Evolutionary conservation across 495 filamentous ascomycete species (phyloP), one percentile per base, ranked within the genome.

Genomic region (Hypoxylon cercidicola): DNA sequence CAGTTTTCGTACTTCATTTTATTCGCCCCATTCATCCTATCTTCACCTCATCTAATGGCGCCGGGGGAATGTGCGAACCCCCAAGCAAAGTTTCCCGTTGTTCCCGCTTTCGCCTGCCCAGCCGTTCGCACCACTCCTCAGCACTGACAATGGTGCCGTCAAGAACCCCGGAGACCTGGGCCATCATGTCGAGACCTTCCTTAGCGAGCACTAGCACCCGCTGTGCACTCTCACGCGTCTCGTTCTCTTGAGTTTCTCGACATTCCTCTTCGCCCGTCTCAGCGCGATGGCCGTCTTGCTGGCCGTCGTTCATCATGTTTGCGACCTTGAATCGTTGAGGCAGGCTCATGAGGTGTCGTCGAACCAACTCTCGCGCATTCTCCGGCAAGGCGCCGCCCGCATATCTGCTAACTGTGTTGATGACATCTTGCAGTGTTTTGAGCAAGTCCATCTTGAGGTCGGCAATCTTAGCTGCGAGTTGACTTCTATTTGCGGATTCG

Each of bases 101-200:
- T 28, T 74, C 70, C 15, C 69, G 59, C 62, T 73, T 82, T 72
- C 84, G 82, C 64, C 82, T 84, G 15, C 90, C 90, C 30, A 96
- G 77, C 15, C 87, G 81, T 37, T 90, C 87, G 61, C 91, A 89
- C 94, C 94, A 97, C 69, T 87, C 85, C 74, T 97, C 93, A 4
- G 94, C 94, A 69, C 88, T 91, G 34, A 87, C 82, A 25, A 97
- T 86, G 3, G 93, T 96, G n/a, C 88, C 86, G 66, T 92, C 88
- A 20, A 97, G 85, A 0, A 94, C 88, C 0, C 85, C 86, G 20
- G 85, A 90, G 40, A 98, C 92, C 71, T 96, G 90, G 0, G 84
- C 80, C 83, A 97, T 90, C 85, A 96, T 94, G 64, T 96, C 90
- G 19, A 98, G 81, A 2, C 92, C 91, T 73, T 97, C 93, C 60